Percentiles rank a stretch among this genome's conserved stretches.
phyloP scores from a whole-genome alignment of 1,284 basidiomycete genomes.

The Irpex sp. region DNA sequence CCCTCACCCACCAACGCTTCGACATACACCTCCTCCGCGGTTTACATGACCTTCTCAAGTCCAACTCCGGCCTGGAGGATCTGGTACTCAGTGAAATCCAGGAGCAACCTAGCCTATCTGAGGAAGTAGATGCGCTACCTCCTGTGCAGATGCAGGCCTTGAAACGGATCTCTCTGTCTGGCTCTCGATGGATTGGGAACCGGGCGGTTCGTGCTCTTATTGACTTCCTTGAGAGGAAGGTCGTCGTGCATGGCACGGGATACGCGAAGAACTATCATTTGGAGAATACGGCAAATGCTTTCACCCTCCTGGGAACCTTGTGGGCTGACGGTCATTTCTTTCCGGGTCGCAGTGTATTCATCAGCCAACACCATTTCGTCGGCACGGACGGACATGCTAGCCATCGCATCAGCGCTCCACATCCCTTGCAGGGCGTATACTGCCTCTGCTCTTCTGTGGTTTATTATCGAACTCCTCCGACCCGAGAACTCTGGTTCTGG shows the following conservation, averaged over 20 bases:
- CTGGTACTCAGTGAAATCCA: not conserved
- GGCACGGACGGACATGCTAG: too few relatives aligned
- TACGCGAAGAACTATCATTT: not conserved
- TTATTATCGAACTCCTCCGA: not conserved
- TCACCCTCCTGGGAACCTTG: too few relatives aligned
- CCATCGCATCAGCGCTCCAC: not conserved
- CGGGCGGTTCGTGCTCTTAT: not conserved
- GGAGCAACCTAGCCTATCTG: not conserved
- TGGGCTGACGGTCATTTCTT: too few relatives aligned
- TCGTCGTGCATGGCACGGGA: not conserved
- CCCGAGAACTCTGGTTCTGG: not conserved
- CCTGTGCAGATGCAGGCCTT: not conserved
- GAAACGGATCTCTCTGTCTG: not conserved
- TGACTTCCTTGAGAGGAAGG: not conserved
- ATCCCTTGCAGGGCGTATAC: not conserved
- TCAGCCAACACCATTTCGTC: too few relatives aligned
- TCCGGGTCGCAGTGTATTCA: too few relatives aligned
- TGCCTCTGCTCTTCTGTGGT: not conserved
- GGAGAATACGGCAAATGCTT: too few relatives aligned
- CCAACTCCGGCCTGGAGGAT: not conserved
- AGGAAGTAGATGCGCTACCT: not conserved
- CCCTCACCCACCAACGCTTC: not conserved
- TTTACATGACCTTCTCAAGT: not conserved
- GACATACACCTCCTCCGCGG: not conserved
- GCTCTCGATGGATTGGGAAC: not conserved